These are phyloP conservation scores for Pseudocercospora cruenta DNA, from an alignment of 2,329 filamentous ascomycete genomes.

Conservation along the genomic window DNA sequence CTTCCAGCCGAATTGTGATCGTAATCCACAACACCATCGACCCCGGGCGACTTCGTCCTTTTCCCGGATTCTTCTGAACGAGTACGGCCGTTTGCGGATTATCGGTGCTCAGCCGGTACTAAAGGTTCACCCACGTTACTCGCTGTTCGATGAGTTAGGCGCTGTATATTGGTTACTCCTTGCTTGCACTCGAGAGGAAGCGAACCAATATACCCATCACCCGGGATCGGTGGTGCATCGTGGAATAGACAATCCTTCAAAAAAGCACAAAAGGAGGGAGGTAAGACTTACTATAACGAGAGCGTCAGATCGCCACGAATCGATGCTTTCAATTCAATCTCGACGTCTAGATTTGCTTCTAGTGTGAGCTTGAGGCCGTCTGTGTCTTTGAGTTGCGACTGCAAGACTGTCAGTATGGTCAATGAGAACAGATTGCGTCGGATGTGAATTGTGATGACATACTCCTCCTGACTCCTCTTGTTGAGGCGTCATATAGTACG, in stretches of 20 bases:
- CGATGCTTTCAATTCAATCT: constrained; percentile 82
- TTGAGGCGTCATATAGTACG: constrained; percentile 43
- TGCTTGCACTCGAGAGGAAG: not conserved
- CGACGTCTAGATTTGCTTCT: constrained; percentile 79
- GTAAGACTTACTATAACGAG: constrained; percentile 68
- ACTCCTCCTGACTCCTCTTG: constrained; percentile 24
- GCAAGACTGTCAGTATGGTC: not conserved
- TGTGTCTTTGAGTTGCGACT: constrained; percentile 52
- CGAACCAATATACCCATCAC: not conserved
- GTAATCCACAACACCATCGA: not conserved
- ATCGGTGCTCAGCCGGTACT: constrained; percentile 5
- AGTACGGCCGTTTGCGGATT: not conserved
- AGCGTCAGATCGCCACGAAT: constrained; percentile 83
- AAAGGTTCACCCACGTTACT: constrained; percentile 5
- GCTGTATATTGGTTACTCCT: constrained; percentile 8
- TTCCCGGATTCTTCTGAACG: not conserved
- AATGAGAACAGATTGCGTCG: not conserved
- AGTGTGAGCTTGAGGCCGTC: constrained; percentile 73
- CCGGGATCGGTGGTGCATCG: not conserved
- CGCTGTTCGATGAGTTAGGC: constrained; percentile 12
- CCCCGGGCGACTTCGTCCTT: not conserved
- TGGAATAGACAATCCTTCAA: not conserved
- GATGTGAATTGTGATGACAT: not conserved
- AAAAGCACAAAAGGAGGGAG: not conserved
- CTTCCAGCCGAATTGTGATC: not conserved